phyloP scores from a whole-genome alignment of 2,329 filamentous ascomycete species.

The Colletotrichum brevisporum region DNA sequence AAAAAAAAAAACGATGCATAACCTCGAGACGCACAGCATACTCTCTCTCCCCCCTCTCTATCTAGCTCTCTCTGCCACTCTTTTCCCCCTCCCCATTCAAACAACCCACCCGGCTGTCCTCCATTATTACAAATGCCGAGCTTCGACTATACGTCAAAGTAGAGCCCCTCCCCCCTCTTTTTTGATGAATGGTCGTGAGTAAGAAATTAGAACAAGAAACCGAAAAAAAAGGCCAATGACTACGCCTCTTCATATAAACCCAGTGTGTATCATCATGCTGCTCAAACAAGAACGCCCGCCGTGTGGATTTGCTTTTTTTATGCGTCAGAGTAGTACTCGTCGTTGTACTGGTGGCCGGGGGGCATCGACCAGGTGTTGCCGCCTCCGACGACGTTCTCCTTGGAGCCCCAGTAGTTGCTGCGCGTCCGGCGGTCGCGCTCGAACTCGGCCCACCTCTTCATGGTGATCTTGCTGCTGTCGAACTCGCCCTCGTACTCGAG shows the following conservation, averaged over 20 bases:
- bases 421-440: slow-evolving; percentile 75
- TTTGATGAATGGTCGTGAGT: slow-evolving; percentile 29
- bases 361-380: slow-evolving; percentile 59
- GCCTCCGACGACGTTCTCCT: slow-evolving; percentile 64
- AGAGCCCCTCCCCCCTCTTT: neutral
- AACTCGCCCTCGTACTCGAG: slow-evolving; percentile 95
- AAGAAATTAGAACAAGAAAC: too few relatives aligned
- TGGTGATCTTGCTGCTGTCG: slow-evolving; percentile 98
- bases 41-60: too few relatives aligned
- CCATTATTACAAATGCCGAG: slow-evolving; percentile 38
- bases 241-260: slow-evolving; percentile 38
- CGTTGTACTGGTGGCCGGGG: slow-evolving; percentile 62
- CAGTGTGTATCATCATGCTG: slow-evolving; percentile 31
- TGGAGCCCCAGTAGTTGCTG: slow-evolving; percentile 66
- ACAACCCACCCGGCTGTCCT: slow-evolving; percentile 11
- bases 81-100: too few relatives aligned
- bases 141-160: slow-evolving; percentile 17
- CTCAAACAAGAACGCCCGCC: slow-evolving; percentile 35
- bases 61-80: too few relatives aligned
- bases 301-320: slow-evolving; percentile 47
- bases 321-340: slow-evolving; percentile 70
- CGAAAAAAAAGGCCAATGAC: slow-evolving; percentile 19
- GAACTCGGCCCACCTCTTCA: slow-evolving; percentile 99
- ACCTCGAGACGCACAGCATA: neutral
- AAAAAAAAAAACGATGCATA: neutral